Base-by-base conservation (phyloP, 257 asterid species). In the Lantana camara region DNA sequence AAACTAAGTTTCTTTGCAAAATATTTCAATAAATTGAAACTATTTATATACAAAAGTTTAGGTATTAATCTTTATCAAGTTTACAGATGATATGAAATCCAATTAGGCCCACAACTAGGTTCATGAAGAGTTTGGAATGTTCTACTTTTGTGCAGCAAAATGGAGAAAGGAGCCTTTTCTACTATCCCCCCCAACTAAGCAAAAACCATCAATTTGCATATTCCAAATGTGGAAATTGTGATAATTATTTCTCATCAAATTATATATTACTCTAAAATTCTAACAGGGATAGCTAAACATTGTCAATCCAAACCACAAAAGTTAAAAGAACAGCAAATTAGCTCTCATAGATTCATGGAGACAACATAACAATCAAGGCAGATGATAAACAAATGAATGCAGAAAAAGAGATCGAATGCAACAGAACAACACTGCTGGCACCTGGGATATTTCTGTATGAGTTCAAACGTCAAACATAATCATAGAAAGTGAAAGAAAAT, bases 221-320 rank as follows among this genome's bases (percentile, higher is more conserved):
- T 12, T 51, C 51, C 49, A 60, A 20, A 22, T 5, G 15, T 10
- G 3, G 17, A 11, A 13, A 44, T 14, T n/a, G 24, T 3, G 1
- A 42, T 35, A 24, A 56, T 13, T 24, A 53, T 15, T 58, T 9
- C 35, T 13, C 24, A 58, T 17, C 23, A 0, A 7, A 17, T 59
- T 40, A 51, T 35, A 11, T 63, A 60, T 59, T 37, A 59, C 67
- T 59, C 11, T 9, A 35, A 35, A 5, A 35, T 5, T 35, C 38
- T 59, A 48, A 9, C 29, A 20, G 15, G 35, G 23, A 58, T 17
- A 38, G 16, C 4, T 8, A 19, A 23, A 15, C 48, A 51, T 60
- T 37, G 23, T 10, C n/a, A 54, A 61, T 55, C 14, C n/a, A 41
- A 20, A 27, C 17, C 41, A 9, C 22, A 23, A 38, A 58, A 17